Base-by-base conservation (phyloP, 768 basidiomycete species). In the Leccinum sublutescens region DNA sequence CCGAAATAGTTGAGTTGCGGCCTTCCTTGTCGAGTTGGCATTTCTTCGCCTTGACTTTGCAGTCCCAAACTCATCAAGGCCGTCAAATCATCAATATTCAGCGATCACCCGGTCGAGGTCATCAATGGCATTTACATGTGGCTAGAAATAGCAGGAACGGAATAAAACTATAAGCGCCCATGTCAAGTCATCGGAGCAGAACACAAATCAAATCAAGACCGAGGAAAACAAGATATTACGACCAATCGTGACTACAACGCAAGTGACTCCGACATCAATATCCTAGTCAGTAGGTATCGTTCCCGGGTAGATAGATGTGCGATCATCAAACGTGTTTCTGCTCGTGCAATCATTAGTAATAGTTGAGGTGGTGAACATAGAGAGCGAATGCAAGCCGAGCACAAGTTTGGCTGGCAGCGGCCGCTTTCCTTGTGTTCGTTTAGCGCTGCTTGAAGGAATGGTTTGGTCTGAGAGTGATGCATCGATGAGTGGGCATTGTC, bases 281-380 rank as follows among this genome's bases (percentile, higher is more conserved):
- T 52, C 52, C 31, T 31, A 55, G 49, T 62, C 53, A 53, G 34
- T 15, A 53, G 65, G 60, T 61, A 69, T 70, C 59, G 15, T 52
- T 45, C 54, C 43, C 56, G 57, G 55, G 57, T 38, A 36, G 8
- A 19, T 64, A 67, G 15, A 50, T 14, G 52, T 52, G 31, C 36
- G 31, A 36, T 60, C 17, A 23, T 61, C 54, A 52, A 34, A n/a
- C 27, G 53, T 69, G 29, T 29, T 29, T 29, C 29, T 29, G 29
- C 29, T 29, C 29, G 29, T 29, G 9, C 9, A 2, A 31, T 31
- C 29, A 63, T 43, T 64, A 61, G 50, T 64, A 64, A 66, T 4
- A 66, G 25, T 27, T 27, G 25, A 27, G 25, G 25, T 27, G 25
- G 7, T 27, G 25, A 27, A 27, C 25, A 27, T 27, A 27, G 25